phyloP scores from a whole-genome alignment of 768 basidiomycete genomes.

The Cystofilobasidium bisporidii region DNA sequence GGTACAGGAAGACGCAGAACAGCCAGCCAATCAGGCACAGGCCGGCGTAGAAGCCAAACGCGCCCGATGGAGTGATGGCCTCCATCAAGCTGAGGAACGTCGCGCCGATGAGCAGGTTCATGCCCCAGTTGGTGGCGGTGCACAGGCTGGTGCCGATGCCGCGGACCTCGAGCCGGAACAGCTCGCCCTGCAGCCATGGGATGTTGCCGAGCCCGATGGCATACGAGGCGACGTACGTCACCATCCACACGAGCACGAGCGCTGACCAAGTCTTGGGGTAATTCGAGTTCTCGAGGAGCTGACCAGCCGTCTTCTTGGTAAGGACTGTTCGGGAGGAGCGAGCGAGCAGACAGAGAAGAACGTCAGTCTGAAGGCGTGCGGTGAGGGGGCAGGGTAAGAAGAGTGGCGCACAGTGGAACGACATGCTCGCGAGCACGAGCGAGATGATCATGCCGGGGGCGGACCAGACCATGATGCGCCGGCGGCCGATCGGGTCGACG shows the following conservation, averaged over 20 bases:
- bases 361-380: not conserved
- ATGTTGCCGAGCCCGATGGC: constrained; percentile 65
- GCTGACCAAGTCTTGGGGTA: constrained; percentile 57
- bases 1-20: constrained; percentile 63
- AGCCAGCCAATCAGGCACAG: constrained; percentile 60
- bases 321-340: constrained; percentile 43
- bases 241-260: constrained; percentile 67
- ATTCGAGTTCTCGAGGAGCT: constrained; percentile 51
- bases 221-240: constrained; percentile 71
- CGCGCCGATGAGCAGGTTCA: constrained; percentile 62
- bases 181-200: constrained; percentile 79
- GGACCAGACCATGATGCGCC: constrained; percentile 60
- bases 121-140: constrained; percentile 54
- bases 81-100: constrained; percentile 74
- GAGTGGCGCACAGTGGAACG: constrained; percentile 54
- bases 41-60: constrained; percentile 67
- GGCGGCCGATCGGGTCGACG: constrained; percentile 62
- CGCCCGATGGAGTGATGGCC: constrained; percentile 60
- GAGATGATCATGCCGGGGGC: constrained; percentile 65
- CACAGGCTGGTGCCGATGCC: constrained; percentile 67
- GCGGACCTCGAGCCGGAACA: constrained; percentile 68
- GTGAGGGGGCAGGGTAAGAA: not conserved
- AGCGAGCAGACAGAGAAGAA: constrained; percentile 31
- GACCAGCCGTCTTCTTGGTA: constrained; percentile 53
- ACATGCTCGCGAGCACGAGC: constrained; percentile 53